Evolutionary conservation across 108 stramenopile species (phyloP).

Genomic region (Skeletonema menzelii): DNA sequence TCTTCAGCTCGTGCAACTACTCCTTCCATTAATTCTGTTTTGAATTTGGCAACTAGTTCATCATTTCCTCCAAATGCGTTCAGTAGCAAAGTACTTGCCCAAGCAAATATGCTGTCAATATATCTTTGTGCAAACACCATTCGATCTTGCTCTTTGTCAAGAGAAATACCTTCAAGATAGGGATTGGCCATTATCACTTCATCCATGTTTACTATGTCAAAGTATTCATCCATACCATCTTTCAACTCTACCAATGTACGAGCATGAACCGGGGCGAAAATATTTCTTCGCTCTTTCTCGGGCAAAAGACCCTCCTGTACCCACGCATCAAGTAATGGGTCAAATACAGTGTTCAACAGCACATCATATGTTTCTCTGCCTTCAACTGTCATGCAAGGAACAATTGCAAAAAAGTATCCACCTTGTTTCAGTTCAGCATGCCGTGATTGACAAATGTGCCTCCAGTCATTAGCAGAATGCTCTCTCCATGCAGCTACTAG

Average conservation of each 20-base stretch:
- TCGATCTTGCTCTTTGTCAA: not conserved
- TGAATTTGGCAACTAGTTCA: not conserved
- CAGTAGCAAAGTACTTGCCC: not conserved
- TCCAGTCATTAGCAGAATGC: not conserved
- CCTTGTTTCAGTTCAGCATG: not conserved
- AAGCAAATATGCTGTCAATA: not conserved
- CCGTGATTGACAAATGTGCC: not conserved
- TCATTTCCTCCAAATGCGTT: not conserved
- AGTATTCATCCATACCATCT: not conserved
- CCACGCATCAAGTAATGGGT: not conserved
- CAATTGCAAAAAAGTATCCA: not conserved
- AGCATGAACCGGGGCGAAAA: not conserved
- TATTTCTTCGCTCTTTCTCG: not conserved
- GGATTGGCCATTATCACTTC: not conserved
- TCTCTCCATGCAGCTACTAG: not conserved
- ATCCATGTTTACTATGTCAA: not conserved
- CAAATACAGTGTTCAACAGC: not conserved
- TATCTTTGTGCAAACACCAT: not conserved
- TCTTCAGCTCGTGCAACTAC: not conserved
- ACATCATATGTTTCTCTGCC: not conserved
- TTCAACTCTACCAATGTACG: not conserved
- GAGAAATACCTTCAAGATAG: not conserved
- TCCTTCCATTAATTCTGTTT: not conserved
- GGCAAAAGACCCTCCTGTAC: not conserved
- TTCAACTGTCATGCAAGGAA: not conserved